phyloP scores from a whole-genome alignment of 2,329 filamentous ascomycete genomes.

The Neofusicoccum umdonicola region DNA sequence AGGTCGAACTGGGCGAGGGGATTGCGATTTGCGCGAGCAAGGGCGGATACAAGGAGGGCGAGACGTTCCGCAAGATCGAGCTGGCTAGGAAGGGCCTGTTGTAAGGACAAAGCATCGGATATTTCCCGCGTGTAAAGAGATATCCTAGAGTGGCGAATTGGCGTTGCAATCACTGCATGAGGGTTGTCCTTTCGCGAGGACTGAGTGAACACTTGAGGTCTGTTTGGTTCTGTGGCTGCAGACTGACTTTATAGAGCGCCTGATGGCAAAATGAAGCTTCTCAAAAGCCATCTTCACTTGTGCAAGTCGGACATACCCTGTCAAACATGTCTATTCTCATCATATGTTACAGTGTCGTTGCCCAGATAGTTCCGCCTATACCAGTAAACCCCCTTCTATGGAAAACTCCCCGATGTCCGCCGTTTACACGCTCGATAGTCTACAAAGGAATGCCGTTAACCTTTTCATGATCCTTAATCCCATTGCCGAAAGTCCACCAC shows the following conservation, averaged over 20 bases:
- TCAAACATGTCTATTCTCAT: background rate
- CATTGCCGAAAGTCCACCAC: constrained; percentile 50
- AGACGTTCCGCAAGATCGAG: constrained; percentile 73
- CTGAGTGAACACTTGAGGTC: too few species aligned
- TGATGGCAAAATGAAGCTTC: too few species aligned
- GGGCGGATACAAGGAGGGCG: constrained; percentile 70
- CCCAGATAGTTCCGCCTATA: background rate
- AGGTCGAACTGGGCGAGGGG: constrained; percentile 71
- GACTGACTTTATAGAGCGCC: too few species aligned
- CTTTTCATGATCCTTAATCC: constrained; percentile 20
- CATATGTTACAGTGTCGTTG: background rate
- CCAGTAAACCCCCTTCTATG: background rate
- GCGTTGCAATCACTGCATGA: background rate
- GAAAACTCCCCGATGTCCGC: background rate
- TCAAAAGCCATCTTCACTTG: background rate
- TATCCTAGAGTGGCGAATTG: background rate
- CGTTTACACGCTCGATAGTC: background rate
- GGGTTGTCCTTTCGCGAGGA: too few species aligned
- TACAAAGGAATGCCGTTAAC: constrained; percentile 6
- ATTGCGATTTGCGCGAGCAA: constrained; percentile 71
- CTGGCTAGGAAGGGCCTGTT: constrained; percentile 75
- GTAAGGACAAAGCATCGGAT: constrained; percentile 35
- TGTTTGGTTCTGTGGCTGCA: too few species aligned
- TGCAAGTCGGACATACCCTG: background rate
- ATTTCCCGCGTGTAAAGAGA: background rate